Evolutionary conservation across 768 basidiomycete genomes (phyloP).

Genomic region (Tricholoma terreum): DNA sequence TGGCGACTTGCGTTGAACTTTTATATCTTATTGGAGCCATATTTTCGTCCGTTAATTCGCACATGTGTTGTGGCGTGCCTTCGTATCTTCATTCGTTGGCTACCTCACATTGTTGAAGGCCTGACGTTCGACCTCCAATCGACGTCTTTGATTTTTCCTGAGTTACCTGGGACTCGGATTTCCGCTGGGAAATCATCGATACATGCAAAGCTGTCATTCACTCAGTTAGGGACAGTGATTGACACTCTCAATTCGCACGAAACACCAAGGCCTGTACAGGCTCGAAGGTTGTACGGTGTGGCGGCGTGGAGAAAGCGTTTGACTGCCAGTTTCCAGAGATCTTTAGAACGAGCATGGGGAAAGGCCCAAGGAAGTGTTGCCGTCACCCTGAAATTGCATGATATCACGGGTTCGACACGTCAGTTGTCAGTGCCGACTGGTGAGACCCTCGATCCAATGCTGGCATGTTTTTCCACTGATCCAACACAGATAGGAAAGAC

Average conservation of each 20-base stretch:
- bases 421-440: conserved; percentile 23
- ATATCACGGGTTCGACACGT: conserved; percentile 41
- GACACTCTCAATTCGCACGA: conserved; percentile 20
- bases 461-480: background rate
- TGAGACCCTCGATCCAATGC: conserved; percentile 17
- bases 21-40: conserved; percentile 52
- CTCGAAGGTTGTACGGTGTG: conserved; percentile 42
- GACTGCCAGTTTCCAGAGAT: conserved; percentile 55
- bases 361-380: conserved; percentile 55
- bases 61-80: conserved; percentile 50
- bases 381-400: conserved; percentile 46
- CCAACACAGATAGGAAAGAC: conserved; percentile 14
- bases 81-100: conserved; percentile 56
- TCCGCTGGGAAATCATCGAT: conserved; percentile 48
- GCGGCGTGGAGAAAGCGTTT: conserved; percentile 65
- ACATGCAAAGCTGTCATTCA: conserved; percentile 53
- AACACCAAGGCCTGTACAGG: conserved; percentile 18
- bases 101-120: conserved; percentile 67
- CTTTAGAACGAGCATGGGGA: conserved; percentile 69
- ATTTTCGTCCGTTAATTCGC: conserved; percentile 60
- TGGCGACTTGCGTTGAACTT: conserved; percentile 38
- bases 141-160: conserved; percentile 48
- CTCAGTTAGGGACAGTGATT: conserved; percentile 41
- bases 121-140: conserved; percentile 66
- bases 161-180: conserved; percentile 51